phyloP scores from a whole-genome alignment of 2,329 filamentous ascomycete genomes.

The Lecanoromycetidae sp. region DNA sequence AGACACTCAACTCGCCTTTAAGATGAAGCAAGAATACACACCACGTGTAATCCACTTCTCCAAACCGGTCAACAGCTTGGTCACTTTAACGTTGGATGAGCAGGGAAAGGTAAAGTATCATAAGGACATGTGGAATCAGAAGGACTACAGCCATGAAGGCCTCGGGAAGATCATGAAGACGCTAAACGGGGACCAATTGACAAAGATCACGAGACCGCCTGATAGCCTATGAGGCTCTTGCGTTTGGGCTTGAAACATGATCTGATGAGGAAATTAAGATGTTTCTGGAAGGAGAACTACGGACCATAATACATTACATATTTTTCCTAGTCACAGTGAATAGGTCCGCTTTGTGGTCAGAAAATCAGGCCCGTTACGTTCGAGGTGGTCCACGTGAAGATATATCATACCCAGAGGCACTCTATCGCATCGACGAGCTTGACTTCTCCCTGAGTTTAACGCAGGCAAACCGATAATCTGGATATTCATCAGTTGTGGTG shows the following conservation, averaged over 20 bases:
- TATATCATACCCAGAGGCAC: too few relatives aligned
- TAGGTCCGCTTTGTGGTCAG: too few relatives aligned
- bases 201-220: conserved; percentile 32
- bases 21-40: conserved; percentile 38
- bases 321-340: too few relatives aligned
- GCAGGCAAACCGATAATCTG: too few relatives aligned
- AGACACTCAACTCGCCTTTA: conserved; percentile 34
- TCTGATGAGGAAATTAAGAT: too few relatives aligned
- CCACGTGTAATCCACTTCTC: conserved; percentile 28
- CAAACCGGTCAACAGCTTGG: conserved; percentile 31
- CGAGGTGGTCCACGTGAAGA: too few relatives aligned
- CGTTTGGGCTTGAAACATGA: neutral
- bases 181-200: conserved; percentile 38
- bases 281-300: too few relatives aligned
- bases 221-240: conserved; percentile 19
- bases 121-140: conserved; percentile 40
- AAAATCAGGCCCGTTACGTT: too few relatives aligned
- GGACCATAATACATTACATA: neutral
- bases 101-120: conserved; percentile 35
- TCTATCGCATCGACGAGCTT: too few relatives aligned
- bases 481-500: too few relatives aligned
- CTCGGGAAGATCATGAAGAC: conserved; percentile 38
- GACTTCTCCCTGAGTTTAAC: too few relatives aligned
- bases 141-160: conserved; percentile 37
- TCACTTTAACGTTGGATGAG: conserved; percentile 31